Base-by-base conservation (phyloP, 495 filamentous ascomycete genomes). In the Xylaria longipes region DNA sequence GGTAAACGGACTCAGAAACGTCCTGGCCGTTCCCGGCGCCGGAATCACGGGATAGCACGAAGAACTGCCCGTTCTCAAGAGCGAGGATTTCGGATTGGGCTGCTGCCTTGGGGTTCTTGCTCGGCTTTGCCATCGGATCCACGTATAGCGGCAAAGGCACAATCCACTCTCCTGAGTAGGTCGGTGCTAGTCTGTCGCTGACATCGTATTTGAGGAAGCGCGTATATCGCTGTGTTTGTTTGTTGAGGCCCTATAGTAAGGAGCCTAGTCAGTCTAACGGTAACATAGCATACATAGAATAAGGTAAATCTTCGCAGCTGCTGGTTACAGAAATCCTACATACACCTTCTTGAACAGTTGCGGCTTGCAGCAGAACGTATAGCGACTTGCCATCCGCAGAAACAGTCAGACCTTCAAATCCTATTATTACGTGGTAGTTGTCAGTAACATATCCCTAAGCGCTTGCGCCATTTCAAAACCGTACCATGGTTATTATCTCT, bases 401-500 rank as follows among this genome's bases (percentile, higher is more conserved):
- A 20, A 88, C 79, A 1, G 91, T 91, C 58, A 96, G 80, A 1
- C 90, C 92, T 78, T 96, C 93, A 71, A 95, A 89, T 56, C 82
- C 80, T 76, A 57, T n/a, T 5, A n/a, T 45, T 17, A 45, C 12
- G 22, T 7, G 1, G 25, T 62, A 20, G 3, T 8, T 3, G 45
- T 71, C 9, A 20, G 31, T 12, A 45, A 57, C 8, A 5, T 12
- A 11, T 70, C 58, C 43, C 14, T 20, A 20, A 54, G 22, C 14
- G 29, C 14, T 25, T 15, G n/a, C 20, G 20, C 33, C n/a, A n/a
- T 61, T 50, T 56, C 5, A 14, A 29, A 25, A n/a, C 2, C 29
- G 37, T 29, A 27, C 92, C 91, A 73, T 94, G 91, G 80, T 95
- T 95, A 77, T 95, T 93, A 70, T 86, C 82, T 37, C 92, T 86